Percentiles rank a stretch among this genome's conserved stretches.
These are phyloP conservation scores for Tricholoma sp. DNA, from an alignment of 768 basidiomycete species.

Conservation along the genomic window DNA sequence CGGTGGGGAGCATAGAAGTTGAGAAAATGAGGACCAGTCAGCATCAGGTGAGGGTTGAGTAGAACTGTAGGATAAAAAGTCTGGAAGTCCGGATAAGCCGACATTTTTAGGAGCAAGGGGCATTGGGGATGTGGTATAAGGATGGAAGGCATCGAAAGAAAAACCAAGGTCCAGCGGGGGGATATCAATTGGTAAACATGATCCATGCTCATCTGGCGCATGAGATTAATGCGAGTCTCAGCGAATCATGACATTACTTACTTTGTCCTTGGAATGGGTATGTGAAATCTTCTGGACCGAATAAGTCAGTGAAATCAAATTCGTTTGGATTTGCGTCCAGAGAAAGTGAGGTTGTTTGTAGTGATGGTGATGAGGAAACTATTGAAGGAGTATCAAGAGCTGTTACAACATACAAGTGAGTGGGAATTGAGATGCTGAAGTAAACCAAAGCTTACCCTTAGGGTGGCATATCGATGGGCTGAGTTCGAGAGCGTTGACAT, in stretches of 20 bases:
- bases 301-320: neutral
- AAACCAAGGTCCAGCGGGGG: neutral
- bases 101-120: neutral
- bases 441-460: neutral
- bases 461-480: neutral
- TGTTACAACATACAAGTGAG: neutral
- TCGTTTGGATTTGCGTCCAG: neutral
- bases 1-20: neutral
- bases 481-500: conserved; percentile 1
- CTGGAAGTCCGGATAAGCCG: neutral
- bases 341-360: neutral
- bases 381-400: neutral
- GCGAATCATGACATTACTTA: neutral
- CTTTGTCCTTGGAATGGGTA: neutral
- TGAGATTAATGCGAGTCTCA: neutral
- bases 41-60: neutral
- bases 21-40: neutral
- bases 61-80: neutral
- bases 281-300: neutral
- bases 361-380: neutral
- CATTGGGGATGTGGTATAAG: neutral
- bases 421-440: neutral
- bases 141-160: neutral
- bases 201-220: neutral
- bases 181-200: neutral